A percentile compares a stretch with the other conserved stretches of the same genome.
Evolutionary conservation across 106 monocot species (phyloP).

Genomic region (Apostasia shenzhenica): DNA sequence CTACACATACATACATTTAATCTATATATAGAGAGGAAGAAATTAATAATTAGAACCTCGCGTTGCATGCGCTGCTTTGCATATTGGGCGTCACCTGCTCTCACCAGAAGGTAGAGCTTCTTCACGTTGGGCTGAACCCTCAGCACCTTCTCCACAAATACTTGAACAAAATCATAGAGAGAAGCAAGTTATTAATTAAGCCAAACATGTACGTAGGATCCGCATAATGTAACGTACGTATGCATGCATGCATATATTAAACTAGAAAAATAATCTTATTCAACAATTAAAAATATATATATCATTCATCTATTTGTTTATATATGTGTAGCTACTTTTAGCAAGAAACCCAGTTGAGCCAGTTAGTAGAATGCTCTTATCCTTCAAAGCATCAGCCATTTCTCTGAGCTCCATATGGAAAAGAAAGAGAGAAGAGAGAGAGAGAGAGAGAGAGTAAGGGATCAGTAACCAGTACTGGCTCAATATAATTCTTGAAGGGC

Average conservation of each 20-base stretch:
- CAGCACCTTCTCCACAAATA: slow-evolving; percentile 72
- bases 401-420: slow-evolving; percentile 14
- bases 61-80: slow-evolving; percentile 29
- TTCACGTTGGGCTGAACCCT: slow-evolving; percentile 60
- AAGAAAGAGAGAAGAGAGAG: too few species aligned
- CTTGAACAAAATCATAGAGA: slow-evolving; percentile 9
- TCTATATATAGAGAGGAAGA: too few species aligned
- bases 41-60: slow-evolving; percentile 15
- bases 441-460: too few species aligned
- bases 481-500: background rate
- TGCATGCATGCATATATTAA: background rate
- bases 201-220: background rate
- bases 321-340: slow-evolving; percentile 22
- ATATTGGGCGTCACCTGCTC: slow-evolving; percentile 23
- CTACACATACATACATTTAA: too few species aligned
- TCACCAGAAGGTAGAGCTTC: slow-evolving; percentile 55
- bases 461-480: too few species aligned
- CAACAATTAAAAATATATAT: background rate
- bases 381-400: slow-evolving; percentile 27
- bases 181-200: background rate
- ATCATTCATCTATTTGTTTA: too few species aligned
- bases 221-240: background rate
- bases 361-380: slow-evolving; percentile 44
- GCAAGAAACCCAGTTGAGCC: slow-evolving; percentile 58
- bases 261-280: background rate